Conservation (phyloP, 129 eudicot genomes). For the Erigeron canadensis region DNA sequence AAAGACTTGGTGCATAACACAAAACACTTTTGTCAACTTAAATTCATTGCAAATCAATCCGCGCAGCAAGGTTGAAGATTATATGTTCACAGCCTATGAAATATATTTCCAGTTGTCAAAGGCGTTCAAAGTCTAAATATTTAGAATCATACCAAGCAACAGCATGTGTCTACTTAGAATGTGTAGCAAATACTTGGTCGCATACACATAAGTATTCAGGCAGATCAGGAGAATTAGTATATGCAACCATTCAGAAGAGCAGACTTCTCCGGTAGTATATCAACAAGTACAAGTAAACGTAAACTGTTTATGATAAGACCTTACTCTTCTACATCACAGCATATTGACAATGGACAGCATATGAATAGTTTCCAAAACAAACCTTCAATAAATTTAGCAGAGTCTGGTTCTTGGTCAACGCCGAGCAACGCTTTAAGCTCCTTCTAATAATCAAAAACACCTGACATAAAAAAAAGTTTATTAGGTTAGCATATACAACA, state of each 20-base stretch:
- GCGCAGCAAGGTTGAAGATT: background rate
- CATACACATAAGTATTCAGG: background rate
- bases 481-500: constrained; percentile 18
- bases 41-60: background rate
- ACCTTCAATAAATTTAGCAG: constrained; percentile 89
- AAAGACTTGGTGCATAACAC: background rate
- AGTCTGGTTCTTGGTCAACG: constrained; percentile 89
- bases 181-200: background rate
- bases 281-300: background rate
- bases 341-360: background rate
- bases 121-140: background rate
- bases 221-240: background rate
- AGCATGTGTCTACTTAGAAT: background rate
- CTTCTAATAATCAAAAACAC: constrained; percentile 84
- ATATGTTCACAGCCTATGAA: background rate
- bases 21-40: background rate
- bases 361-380: constrained; percentile 14
- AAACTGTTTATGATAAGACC: background rate
- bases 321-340: constrained; percentile 3
- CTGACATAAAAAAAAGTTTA: constrained; percentile 34
- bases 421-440: constrained; percentile 97
- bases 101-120: background rate
- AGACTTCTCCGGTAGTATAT: background rate
- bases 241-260: background rate
- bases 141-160: background rate